These are phyloP conservation scores for Apiospora kogelbergensis DNA, from an alignment of 2,329 filamentous ascomycete species.

Conservation along the genomic window DNA sequence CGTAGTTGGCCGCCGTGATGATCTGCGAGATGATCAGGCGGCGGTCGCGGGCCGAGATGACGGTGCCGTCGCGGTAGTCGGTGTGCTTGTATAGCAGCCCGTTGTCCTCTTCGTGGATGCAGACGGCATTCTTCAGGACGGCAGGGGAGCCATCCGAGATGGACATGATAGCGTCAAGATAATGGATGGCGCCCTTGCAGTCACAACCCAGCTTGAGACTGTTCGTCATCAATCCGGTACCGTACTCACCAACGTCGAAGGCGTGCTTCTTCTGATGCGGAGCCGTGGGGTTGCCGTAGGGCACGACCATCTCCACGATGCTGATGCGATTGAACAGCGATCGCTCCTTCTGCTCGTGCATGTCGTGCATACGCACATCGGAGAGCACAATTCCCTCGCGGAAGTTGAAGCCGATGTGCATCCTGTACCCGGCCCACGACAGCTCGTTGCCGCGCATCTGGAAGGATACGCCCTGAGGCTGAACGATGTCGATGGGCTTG, in stretches of 20 bases:
- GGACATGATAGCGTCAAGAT: conserved; percentile 51
- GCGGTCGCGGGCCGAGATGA: conserved; percentile 14
- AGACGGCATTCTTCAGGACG: conserved; percentile 76
- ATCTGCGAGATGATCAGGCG: conserved; percentile 16
- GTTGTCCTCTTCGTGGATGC: conserved; percentile 74
- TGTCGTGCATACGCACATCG: conserved; percentile 49
- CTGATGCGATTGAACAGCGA: conserved; percentile 73
- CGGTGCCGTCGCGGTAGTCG: conserved; percentile 66
- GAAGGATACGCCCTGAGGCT: conserved; percentile 62
- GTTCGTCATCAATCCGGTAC: conserved; percentile 65
- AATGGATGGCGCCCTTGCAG: conserved; percentile 68
- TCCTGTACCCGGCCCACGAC: conserved; percentile 59
- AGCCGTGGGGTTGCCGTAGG: conserved; percentile 64
- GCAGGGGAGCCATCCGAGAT: conserved; percentile 67
- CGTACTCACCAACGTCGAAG: conserved; percentile 63
- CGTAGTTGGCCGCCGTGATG: conserved; percentile 18
- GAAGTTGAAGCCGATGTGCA: conserved; percentile 48
- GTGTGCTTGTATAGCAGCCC: conserved; percentile 76
- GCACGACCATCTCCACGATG: conserved; percentile 74
- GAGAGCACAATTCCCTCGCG: conserved; percentile 57
- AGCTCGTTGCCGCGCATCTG: conserved; percentile 41
- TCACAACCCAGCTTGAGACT: conserved; percentile 61
- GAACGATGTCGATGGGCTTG: conserved; percentile 61
- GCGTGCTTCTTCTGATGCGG: conserved; percentile 64
- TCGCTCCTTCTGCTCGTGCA: conserved; percentile 65